Percentiles rank a stretch among this genome's conserved stretches.
These are phyloP conservation scores for Colletotrichum lini DNA, from an alignment of 2,329 filamentous ascomycete species.

Conservation along the genomic window DNA sequence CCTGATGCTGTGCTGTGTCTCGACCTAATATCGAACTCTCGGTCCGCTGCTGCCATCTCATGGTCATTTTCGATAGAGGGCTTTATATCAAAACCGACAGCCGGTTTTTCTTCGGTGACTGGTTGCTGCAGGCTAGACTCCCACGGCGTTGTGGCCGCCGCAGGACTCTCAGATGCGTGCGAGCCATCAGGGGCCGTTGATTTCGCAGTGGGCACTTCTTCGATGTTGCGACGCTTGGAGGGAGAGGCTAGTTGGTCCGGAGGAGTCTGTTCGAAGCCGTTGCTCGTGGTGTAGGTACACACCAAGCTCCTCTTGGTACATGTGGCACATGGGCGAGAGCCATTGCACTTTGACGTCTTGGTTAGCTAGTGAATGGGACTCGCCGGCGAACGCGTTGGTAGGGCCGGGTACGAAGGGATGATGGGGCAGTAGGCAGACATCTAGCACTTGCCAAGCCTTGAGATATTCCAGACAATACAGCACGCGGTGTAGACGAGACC, in stretches of 20 bases:
- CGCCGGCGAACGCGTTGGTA: constrained; percentile 6
- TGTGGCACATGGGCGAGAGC: constrained; percentile 45
- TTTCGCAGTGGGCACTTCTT: constrained; percentile 27
- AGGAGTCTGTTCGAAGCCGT: constrained; percentile 30
- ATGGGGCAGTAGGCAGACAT: constrained; percentile 1
- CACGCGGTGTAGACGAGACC: constrained; percentile 29
- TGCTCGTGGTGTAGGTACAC: constrained; percentile 43
- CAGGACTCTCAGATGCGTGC: constrained; percentile 30
- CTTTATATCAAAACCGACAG: constrained; percentile 33
- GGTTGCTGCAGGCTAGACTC: constrained; percentile 27
- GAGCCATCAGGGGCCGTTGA: constrained; percentile 24
- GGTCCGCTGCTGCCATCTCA: constrained; percentile 20
- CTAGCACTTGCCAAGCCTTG: constrained; percentile 31
- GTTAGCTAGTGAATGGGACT: constrained; percentile 23
- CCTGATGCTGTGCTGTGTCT: constrained; percentile 59
- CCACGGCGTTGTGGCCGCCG: constrained; percentile 30
- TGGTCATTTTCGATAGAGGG: constrained; percentile 33
- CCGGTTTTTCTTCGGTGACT: constrained; percentile 27
- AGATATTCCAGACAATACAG: background rate
- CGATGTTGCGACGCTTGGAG: constrained; percentile 42
- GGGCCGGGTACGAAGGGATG: background rate
- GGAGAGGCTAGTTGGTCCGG: constrained; percentile 39
- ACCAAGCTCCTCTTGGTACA: constrained; percentile 45
- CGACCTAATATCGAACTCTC: constrained; percentile 46
- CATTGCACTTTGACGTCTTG: constrained; percentile 45